Percentiles rank a stretch among this genome's conserved stretches.
phyloP scores from a whole-genome alignment of 495 filamentous ascomycete species.

The Penicillium waksmanii region DNA sequence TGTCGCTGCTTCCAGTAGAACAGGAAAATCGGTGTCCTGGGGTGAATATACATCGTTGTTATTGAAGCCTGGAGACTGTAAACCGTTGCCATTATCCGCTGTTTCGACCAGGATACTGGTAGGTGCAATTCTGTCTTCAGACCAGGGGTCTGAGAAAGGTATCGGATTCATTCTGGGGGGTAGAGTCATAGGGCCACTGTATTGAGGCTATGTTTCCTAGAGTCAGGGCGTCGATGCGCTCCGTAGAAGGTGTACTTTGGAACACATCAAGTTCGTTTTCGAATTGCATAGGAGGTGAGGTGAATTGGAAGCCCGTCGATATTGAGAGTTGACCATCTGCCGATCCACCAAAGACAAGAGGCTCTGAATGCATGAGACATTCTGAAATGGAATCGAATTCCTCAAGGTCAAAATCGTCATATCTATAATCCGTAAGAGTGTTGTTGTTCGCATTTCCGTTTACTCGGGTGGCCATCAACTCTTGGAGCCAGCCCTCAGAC shows the following conservation, averaged over 20 bases:
- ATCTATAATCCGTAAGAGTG: not conserved
- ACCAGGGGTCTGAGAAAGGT: slow-evolving; percentile 7
- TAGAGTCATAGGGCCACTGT: slow-evolving; percentile 6
- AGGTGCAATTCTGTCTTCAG: not conserved
- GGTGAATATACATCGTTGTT: slow-evolving; percentile 14
- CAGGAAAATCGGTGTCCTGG: not conserved
- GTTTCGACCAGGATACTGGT: slow-evolving; percentile 6
- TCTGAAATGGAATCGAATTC: slow-evolving; percentile 19
- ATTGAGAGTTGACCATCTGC: slow-evolving; percentile 5
- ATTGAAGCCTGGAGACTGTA: slow-evolving; percentile 14
- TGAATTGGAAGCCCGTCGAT: not conserved
- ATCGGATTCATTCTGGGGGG: not conserved
- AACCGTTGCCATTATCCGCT: not conserved
- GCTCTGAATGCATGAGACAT: slow-evolving; percentile 5
- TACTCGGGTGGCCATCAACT: slow-evolving; percentile 29
- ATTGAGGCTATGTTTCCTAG: not conserved
- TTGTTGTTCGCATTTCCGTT: slow-evolving; percentile 6
- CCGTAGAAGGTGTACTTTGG: not conserved
- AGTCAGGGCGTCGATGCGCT: not conserved
- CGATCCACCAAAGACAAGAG: not conserved
- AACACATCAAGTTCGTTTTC: slow-evolving; percentile 5
- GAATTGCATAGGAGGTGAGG: not conserved
- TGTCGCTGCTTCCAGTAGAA: not conserved
- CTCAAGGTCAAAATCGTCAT: slow-evolving; percentile 17
- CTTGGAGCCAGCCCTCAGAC: slow-evolving; percentile 38